A percentile compares a stretch with the other conserved stretches of the same genome.
Conservation (phyloP, 2,329 filamentous ascomycete species). For the Sporothrix inflata region DNA sequence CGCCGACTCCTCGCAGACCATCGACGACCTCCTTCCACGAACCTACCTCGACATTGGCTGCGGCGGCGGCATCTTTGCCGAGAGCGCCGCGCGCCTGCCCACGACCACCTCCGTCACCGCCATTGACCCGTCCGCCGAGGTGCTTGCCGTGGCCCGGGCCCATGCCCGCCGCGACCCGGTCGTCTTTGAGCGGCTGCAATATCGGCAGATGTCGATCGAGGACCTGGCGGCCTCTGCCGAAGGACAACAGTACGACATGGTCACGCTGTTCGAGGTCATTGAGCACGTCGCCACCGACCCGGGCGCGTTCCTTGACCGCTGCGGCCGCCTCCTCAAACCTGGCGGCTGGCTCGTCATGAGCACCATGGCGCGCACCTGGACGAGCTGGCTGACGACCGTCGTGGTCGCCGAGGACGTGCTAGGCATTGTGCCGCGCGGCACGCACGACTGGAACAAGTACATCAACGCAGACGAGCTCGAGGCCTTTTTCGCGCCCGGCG, state of each 20-base stretch:
- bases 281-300: slow-evolving; percentile 81
- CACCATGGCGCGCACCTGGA: slow-evolving; percentile 88
- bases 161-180: slow-evolving; percentile 74
- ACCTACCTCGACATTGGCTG: slow-evolving; percentile 91
- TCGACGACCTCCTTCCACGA: slow-evolving; percentile 45
- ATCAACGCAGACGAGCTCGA: slow-evolving; percentile 82
- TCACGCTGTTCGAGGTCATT: slow-evolving; percentile 91
- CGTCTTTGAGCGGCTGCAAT: slow-evolving; percentile 66
- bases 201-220: slow-evolving; percentile 79
- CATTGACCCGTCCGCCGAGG: slow-evolving; percentile 75
- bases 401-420: slow-evolving; percentile 86
- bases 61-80: slow-evolving; percentile 94
- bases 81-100: slow-evolving; percentile 73
- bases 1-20: slow-evolving; percentile 13
- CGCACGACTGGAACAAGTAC: slow-evolving; percentile 96
- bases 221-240: slow-evolving; percentile 47
- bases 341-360: slow-evolving; percentile 92
- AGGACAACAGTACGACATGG: slow-evolving; percentile 65
- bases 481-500: slow-evolving; percentile 50
- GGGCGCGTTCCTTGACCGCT: slow-evolving; percentile 70
- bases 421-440: slow-evolving; percentile 86
- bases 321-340: slow-evolving; percentile 77
- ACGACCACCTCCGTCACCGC: slow-evolving; percentile 68
- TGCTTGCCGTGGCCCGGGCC: slow-evolving; percentile 72
- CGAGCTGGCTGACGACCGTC: slow-evolving; percentile 90